These are phyloP conservation scores for Mortierella sp. DNA, from an alignment of 371 early-diverging fungal species.

Conservation along the genomic window DNA sequence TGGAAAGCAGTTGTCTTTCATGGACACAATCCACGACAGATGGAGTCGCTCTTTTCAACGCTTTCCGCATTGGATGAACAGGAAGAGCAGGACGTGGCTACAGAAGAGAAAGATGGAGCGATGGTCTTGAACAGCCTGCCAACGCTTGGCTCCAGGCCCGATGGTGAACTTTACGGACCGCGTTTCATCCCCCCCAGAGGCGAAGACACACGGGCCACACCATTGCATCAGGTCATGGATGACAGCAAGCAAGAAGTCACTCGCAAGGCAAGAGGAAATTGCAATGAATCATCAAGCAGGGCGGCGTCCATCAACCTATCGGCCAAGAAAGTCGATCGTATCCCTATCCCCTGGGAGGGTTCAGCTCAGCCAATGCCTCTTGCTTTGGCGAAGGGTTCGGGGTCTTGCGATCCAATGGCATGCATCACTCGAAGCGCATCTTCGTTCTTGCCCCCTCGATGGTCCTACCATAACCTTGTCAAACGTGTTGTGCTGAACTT, in stretches of 20 bases:
- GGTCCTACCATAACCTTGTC: slow-evolving; percentile 38
- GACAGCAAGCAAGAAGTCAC: too few relatives aligned
- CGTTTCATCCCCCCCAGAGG: too few relatives aligned
- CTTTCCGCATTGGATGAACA: slow-evolving; percentile 10
- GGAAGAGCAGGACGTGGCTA: not conserved
- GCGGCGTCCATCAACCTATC: too few relatives aligned
- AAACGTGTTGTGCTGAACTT: slow-evolving; percentile 40
- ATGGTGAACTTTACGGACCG: too few relatives aligned
- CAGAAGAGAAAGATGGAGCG: not conserved
- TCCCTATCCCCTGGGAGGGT: too few relatives aligned
- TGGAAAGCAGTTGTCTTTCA: slow-evolving; percentile 39
- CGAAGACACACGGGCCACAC: too few relatives aligned
- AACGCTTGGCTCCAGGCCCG: too few relatives aligned
- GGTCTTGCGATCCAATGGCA: not conserved
- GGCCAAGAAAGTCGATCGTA: too few relatives aligned
- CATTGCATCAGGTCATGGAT: too few relatives aligned
- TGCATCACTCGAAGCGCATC: not conserved
- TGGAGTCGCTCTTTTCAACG: slow-evolving; percentile 26
- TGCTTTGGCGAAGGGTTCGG: slow-evolving; percentile 5
- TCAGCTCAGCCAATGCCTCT: too few relatives aligned
- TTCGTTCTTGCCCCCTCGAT: slow-evolving; percentile 4
- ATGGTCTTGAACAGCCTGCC: not conserved
- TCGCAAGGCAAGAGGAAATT: too few relatives aligned
- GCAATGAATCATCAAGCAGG: too few relatives aligned
- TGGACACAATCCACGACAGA: slow-evolving; percentile 29